Percentiles rank a stretch among this genome's conserved stretches.
phyloP scores from a whole-genome alignment of 1,284 basidiomycete genomes.

The Puccinia coronata region DNA sequence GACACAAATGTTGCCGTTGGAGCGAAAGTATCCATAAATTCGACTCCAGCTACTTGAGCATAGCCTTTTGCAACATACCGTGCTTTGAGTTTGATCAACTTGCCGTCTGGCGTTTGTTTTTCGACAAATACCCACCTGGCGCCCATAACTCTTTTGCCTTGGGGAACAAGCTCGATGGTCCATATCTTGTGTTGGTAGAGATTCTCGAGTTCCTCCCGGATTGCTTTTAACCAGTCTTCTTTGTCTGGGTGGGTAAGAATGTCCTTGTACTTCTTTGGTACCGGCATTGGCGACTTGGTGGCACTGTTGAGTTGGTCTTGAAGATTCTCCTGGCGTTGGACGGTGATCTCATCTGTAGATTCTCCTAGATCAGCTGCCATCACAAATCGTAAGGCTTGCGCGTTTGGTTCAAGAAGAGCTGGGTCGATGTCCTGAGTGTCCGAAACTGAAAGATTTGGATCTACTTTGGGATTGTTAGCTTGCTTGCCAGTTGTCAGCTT shows the following conservation, averaged over 20 bases:
- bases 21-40: conserved; percentile 25
- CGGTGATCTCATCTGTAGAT: not conserved
- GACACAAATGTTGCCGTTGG: conserved; percentile 30
- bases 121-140: conserved; percentile 8
- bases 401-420: not conserved
- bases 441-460: too few relatives aligned
- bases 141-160: not conserved
- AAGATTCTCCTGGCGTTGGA: not conserved
- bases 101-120: not conserved
- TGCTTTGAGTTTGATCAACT: not conserved
- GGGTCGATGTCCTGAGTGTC: not conserved
- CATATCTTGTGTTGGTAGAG: not conserved
- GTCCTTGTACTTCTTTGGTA: conserved; percentile 2
- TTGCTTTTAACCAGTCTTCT: not conserved
- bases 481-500: too few relatives aligned
- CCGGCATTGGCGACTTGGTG: not conserved
- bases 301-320: not conserved
- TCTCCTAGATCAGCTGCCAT: not conserved
- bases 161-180: too few relatives aligned
- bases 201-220: conserved; percentile 22
- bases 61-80: conserved; percentile 21
- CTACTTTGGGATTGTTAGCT: too few relatives aligned
- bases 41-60: conserved; percentile 1
- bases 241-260: conserved; percentile 3
- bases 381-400: not conserved